Base-by-base conservation (phyloP, 164 flowering plant species). In the Tinospora cordifolia region DNA sequence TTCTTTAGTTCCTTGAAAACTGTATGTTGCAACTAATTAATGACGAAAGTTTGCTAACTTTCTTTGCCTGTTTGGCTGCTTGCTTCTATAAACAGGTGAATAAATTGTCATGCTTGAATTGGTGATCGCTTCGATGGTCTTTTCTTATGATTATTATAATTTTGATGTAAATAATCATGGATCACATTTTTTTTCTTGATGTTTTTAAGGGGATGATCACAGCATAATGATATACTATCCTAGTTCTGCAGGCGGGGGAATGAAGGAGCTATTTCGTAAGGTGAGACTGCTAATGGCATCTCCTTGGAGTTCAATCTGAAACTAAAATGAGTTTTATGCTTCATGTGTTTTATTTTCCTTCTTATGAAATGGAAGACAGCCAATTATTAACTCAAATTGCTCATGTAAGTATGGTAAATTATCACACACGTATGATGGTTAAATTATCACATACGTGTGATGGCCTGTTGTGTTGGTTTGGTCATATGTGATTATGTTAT, bases 221-320 rank as follows among this genome's bases (percentile, higher is more conserved):
- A 84, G 99, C 63, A 88, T 95, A 75, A 95, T 91, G 98, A 95
- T 95, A 78, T 95, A 95, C 69, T 95, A 95, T 71, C 99, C 99
- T 17, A 92, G 93, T 81, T 87, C 98, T 30, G 99, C 99, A 46
- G 99, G 99, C 54, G 93, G 98, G 46, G 99, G 99, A 34, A 95
- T 92, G 99, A 95, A 95, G 79, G 98, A 88, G 78, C 76, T 95
- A 70, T 95, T 95, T 73, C 84, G 99, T 63, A 95, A 95, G 98
- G 99, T 92, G 69, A 78, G 82, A 3, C 6, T 40, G 59, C 68
- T 60, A 13, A 19, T 36, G 14, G 24, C 10, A 3, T 46, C 2
- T 68, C 2, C 12, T 78, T 72, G 36, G 21, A 15, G 15, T 74
- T 25, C 46, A 8, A 9, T 19, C 41, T 54, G 22, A 22, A 22